A percentile compares a stretch with the other conserved stretches of the same genome.
Conservation (phyloP, 768 basidiomycete species). For the Russula foetens region DNA sequence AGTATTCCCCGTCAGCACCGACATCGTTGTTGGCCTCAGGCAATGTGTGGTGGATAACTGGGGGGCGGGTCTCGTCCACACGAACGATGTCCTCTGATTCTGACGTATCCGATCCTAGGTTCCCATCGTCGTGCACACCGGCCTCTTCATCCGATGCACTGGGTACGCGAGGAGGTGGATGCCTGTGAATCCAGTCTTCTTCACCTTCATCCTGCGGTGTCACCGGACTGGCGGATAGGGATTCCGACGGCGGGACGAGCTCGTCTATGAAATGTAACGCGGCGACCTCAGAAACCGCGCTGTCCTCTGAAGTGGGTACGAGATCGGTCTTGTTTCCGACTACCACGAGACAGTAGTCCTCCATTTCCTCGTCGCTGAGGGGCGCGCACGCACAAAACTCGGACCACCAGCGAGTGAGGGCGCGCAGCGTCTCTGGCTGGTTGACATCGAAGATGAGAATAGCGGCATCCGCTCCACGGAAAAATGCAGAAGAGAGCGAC, state of each 20-base stretch:
- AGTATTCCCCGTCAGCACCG: neutral
- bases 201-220: conserved; percentile 11
- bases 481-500: conserved; percentile 73
- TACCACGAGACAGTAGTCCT: conserved; percentile 62
- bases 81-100: neutral
- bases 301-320: conserved; percentile 11
- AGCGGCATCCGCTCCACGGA: conserved; percentile 77
- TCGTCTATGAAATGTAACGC: conserved; percentile 48
- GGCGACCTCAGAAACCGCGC: conserved; percentile 32
- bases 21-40: conserved; percentile 18
- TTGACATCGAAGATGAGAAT: conserved; percentile 79
- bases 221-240: conserved; percentile 4
- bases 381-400: conserved; percentile 67
- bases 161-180: neutral
- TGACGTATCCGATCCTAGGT: neutral
- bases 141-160: neutral
- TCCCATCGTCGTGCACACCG: neutral
- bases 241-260: conserved; percentile 32
- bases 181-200: neutral
- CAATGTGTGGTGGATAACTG: neutral
- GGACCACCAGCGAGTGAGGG: conserved; percentile 67
- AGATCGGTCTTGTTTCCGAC: conserved; percentile 73
- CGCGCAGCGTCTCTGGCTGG: conserved; percentile 47
- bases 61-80: neutral
- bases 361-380: conserved; percentile 50